Percentiles rank a stretch among this genome's conserved stretches.
Conservation (phyloP, 768 basidiomycete species). For the Auricularia auricula-judae region DNA sequence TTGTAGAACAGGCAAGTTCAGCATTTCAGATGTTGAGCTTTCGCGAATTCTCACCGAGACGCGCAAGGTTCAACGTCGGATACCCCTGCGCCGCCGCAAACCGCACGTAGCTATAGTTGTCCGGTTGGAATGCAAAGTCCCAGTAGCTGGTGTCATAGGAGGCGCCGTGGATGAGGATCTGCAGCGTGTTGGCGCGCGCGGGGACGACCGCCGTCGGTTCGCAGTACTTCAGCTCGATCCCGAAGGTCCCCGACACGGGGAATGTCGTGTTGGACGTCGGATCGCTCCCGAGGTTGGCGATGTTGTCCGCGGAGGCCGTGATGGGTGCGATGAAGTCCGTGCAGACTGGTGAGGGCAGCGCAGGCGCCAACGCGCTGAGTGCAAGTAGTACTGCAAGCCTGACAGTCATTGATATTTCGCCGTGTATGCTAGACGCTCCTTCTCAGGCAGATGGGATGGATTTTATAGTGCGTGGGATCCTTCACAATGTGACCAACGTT, state of each 20-base stretch:
- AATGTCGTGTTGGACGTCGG: not conserved
- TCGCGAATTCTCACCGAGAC: not conserved
- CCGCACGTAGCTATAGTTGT: not conserved
- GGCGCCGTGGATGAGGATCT: constrained; percentile 2
- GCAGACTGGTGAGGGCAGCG: not conserved
- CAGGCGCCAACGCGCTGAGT: not conserved
- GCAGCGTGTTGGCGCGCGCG: not conserved
- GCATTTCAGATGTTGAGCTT: not conserved
- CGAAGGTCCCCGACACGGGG: not conserved
- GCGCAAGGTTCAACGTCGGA: not conserved
- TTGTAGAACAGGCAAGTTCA: not conserved
- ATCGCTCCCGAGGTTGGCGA: not conserved
- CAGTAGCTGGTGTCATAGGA: constrained; percentile 1
- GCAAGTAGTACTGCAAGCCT: not conserved
- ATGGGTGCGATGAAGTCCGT: not conserved
- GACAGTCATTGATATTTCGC: no score
- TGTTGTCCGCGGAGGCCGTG: not conserved
- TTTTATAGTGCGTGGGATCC: no score
- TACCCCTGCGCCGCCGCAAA: not conserved
- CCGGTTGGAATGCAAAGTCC: constrained; percentile 3
- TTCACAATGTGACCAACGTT: no score
- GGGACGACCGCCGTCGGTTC: not conserved
- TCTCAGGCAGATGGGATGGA: no score
- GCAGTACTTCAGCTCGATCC: not conserved
- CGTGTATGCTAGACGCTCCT: no score